Evolutionary conservation across 192 early-diverging fungal species (phyloP).

Genomic region (Borealophlyctis nickersoniae): DNA sequence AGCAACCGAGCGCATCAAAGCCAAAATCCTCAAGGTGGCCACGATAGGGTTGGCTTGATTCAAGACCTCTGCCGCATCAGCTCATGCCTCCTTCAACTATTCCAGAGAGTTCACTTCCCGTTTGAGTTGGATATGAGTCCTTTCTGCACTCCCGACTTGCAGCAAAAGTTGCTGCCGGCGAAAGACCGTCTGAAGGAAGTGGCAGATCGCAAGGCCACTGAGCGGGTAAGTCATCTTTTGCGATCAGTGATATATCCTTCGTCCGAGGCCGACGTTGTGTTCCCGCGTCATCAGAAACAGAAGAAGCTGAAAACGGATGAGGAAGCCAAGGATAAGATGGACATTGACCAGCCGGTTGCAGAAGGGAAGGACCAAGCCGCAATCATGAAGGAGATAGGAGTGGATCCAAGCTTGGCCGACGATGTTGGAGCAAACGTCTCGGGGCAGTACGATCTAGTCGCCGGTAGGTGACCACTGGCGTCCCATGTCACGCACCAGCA

Average conservation of each 20-base stretch:
- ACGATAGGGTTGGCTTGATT: too few species aligned
- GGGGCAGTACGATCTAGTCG: conserved; percentile 89
- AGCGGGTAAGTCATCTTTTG: conserved; percentile 25
- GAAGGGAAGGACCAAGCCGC: conserved; percentile 24
- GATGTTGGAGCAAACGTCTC: conserved; percentile 84
- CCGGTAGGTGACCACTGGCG: conserved; percentile 31
- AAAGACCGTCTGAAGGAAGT: conserved; percentile 60
- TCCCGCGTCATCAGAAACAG: conserved; percentile 36
- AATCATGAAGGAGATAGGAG: conserved; percentile 45
- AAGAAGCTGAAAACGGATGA: conserved; percentile 25
- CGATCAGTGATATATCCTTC: too few species aligned
- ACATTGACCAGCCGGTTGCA: conserved; percentile 10
- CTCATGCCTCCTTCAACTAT: too few species aligned
- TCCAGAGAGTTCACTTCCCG: conserved; percentile 87
- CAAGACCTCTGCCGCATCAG: too few species aligned
- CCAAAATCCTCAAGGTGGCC: conserved; percentile 88
- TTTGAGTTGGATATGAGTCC: conserved; percentile 85
- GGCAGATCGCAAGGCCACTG: conserved; percentile 61
- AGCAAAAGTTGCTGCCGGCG: conserved; percentile 61
- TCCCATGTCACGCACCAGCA: neutral
- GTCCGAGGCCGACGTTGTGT: neutral
- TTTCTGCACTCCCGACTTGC: conserved; percentile 81
- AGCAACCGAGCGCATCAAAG: conserved; percentile 65
- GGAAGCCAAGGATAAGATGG: conserved; percentile 16
- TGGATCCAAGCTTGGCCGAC: conserved; percentile 68